Evolutionary conservation across 2,329 filamentous ascomycete genomes (phyloP), one percentile per base, ranked within the genome.

Genomic region (Ciborinia camelliae): DNA sequence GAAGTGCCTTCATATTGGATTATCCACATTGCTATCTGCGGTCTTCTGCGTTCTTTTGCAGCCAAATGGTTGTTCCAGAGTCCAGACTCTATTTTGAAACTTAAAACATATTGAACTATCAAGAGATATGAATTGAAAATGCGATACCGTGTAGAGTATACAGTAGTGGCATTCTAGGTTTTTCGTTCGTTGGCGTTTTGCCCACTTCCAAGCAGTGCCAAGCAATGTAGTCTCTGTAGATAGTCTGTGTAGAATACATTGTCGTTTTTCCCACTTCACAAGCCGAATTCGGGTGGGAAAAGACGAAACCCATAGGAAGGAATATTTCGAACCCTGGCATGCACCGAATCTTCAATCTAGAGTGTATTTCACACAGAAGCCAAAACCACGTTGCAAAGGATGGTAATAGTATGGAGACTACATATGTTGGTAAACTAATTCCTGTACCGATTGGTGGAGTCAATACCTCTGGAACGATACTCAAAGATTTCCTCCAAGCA

Each of bases 401-500:
- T 1, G 10, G 14, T 10, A 18, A 18, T 23, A 14, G 9, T 12
- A 9, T 47, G 26, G 15, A 54, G 15, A 28, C n/a, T n/a, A n/a
- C n/a, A 4, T 20, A 10, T 23, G 37, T 39, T 14, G 8, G 37
- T 8, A 35, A 26, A 23, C 2, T 18, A 4, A 10, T 26, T 14
- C 20, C n/a, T 23, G n/a, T 35, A 35, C 37, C 35, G 48, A 45
- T 62, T 54, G 59, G 59, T 62, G 48, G 48, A 54, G 14, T 43
- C 14, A 26, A 26, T 9, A 23, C 23, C 7, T 62, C 35, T 43
- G 12, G 14, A 35, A 8, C 30, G 48, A 18, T 32, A 12, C 20
- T 45, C 20, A 26, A 47, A 23, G 54, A 62, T 41, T 43, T 62
- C 37, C 59, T 43, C 26, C 59, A 54, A 54, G 20, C 35, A 54